Base-by-base conservation (phyloP, 805 yeast genomes). In the Candida glaebosa region DNA sequence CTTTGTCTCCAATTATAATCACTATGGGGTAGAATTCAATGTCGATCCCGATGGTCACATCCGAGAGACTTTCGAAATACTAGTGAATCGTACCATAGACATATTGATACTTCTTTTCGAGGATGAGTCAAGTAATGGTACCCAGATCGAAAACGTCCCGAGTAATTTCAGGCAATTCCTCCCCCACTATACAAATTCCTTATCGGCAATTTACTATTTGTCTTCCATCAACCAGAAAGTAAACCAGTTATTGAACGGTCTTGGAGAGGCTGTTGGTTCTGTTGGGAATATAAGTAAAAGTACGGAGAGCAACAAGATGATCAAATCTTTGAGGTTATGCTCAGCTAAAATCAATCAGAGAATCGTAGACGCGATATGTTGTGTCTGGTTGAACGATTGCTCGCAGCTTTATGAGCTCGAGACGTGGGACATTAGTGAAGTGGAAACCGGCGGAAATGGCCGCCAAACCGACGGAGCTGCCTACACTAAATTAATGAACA, bases 351-450 rank as follows among this genome's bases (percentile, higher is more conserved):
- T 66, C 14, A 68, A 63, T 43, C 75, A 67, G 48, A 59, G 58
- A 36, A 60, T 68, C 10, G 44, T 69, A 39, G 74, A 69, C 49
- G 73, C 71, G 1, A 49, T 61, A 2, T 69, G 74, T 47, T 58
- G 73, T 3, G 65, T 65, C 1, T 69, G 74, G 74, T 68, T 69
- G 3, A 69, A 69, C 43, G 75, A 69, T 45, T 68, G 73, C 46
- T 57, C 69, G 2, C 75, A 69, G 44, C 63, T 69, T 31, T 67
- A 64, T 46, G 73, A 68, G 38, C 51, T 69, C n/a, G 74, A 69
- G 41, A 58, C 56, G 32, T 69, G 73, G 74, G 69, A 60, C 31
- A 56, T 57, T 20, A 69, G 73, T 73, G 69, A 60, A 31, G 54
- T 57, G 19, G 58, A 56, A 32, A 43, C 42, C 15, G 43, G 44